Percentiles rank a stretch among this genome's conserved stretches.
Conservation (phyloP, 805 yeast species). For the Metschnikowia gelsemii region DNA sequence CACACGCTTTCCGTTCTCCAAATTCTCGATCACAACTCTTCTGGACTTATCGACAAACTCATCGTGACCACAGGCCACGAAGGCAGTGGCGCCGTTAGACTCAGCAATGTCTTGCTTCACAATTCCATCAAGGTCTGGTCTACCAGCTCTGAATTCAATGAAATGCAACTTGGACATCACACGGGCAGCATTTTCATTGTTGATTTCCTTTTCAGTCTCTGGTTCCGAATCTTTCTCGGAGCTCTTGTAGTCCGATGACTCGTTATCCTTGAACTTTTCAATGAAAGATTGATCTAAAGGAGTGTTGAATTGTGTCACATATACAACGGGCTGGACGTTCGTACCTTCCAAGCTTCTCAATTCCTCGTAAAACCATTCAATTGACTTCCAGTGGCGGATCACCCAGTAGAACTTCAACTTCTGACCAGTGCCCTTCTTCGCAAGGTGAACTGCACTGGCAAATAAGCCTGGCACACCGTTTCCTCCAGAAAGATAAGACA, state of each 20-base stretch:
- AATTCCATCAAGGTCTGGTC: conserved; percentile 39
- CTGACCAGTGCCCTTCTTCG: conserved; percentile 16
- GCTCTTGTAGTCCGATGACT: conserved; percentile 16
- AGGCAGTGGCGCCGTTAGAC: conserved; percentile 42
- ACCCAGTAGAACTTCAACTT: conserved; percentile 37
- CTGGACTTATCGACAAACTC: conserved; percentile 57
- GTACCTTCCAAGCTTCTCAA: conserved; percentile 34
- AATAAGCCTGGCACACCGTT: conserved; percentile 61
- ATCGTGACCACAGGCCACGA: conserved; percentile 65
- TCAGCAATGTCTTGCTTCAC: conserved; percentile 37
- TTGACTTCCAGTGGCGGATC: conserved; percentile 38
- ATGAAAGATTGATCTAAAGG: conserved; percentile 19
- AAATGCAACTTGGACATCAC: conserved; percentile 30
- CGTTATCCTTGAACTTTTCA: conserved; percentile 9
- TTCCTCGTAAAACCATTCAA: conserved; percentile 42
- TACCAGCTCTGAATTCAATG: conserved; percentile 45
- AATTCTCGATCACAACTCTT: conserved; percentile 41
- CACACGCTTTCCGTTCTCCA: conserved; percentile 47
- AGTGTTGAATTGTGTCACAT: conserved; percentile 23
- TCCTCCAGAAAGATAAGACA: conserved; percentile 60
- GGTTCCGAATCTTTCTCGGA: conserved; percentile 6
- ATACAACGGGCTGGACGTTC: conserved; percentile 38
- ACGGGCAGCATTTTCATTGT: conserved; percentile 14
- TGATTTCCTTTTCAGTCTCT: conserved; percentile 10
- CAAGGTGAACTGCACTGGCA: conserved; percentile 39